Evolutionary conservation across 257 asterid species (phyloP).

Genomic region (Orobanche coerulescens): DNA sequence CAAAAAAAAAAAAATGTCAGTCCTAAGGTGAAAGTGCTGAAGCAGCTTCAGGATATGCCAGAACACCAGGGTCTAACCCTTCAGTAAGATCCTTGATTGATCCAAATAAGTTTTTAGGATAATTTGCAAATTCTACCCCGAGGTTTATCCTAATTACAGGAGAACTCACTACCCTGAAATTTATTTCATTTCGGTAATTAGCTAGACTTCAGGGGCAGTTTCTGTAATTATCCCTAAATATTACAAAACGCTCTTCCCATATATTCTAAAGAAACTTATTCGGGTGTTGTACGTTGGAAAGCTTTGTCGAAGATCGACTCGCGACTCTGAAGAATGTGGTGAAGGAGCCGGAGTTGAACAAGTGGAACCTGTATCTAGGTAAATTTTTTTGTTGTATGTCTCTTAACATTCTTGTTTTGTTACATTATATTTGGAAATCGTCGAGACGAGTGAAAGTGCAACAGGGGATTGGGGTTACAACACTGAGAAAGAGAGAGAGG

Average conservation of each 20-base stretch:
- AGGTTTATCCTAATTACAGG: not conserved
- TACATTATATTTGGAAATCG: conserved; percentile 9
- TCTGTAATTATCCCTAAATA: too few species aligned
- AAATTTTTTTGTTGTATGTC: not conserved
- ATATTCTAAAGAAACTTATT: conserved; percentile 6
- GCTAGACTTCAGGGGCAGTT: not conserved
- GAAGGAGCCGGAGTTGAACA: conserved; percentile 65
- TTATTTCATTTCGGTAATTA: not conserved
- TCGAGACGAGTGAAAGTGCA: conserved; percentile 19
- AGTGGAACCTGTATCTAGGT: conserved; percentile 92
- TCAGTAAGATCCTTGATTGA: conserved; percentile 48
- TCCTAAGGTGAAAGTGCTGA: conserved; percentile 83
- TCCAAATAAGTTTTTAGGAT: not conserved
- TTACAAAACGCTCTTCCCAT: not conserved
- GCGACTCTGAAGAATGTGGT: conserved; percentile 83
- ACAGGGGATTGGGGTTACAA: conserved; percentile 97
- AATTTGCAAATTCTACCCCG: not conserved
- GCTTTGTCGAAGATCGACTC: conserved; percentile 93
- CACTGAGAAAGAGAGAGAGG: conserved; percentile 76
- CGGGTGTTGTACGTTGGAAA: conserved; percentile 25
- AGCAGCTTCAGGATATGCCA: conserved; percentile 86
- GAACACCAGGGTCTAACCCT: conserved; percentile 74
- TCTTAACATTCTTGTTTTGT: not conserved
- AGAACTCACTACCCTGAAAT: not conserved
- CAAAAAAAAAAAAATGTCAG: conserved; percentile 33